Evolutionary conservation across 1,284 basidiomycete genomes (phyloP).

Genomic region (Naganishia sp.): DNA sequence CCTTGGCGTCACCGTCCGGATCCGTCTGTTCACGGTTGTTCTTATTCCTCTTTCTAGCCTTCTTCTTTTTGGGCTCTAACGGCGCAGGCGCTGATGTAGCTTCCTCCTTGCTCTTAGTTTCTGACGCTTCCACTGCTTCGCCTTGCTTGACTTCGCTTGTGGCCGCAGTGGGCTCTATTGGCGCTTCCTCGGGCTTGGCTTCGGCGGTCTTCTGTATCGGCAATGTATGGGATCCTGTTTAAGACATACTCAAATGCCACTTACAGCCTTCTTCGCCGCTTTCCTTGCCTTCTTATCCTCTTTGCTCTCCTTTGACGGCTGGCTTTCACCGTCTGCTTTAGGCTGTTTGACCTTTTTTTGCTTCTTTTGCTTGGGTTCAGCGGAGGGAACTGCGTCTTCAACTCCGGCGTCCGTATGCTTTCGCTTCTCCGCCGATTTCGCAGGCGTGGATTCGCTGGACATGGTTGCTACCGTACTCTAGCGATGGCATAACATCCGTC

Average conservation of each 20-base stretch:
- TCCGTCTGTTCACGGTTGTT: conserved; percentile 15
- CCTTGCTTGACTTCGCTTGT: background rate
- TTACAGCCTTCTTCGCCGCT: conserved; percentile 21
- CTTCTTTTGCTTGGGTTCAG: conserved; percentile 20
- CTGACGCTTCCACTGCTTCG: background rate
- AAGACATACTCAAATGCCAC: background rate
- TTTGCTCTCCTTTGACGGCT: background rate
- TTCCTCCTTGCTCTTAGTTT: background rate
- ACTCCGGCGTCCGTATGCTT: conserved; percentile 14
- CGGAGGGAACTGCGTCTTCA: background rate
- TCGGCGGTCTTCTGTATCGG: conserved; percentile 2
- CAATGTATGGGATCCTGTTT: too few species aligned
- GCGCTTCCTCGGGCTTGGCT: background rate
- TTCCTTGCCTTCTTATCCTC: conserved; percentile 19
- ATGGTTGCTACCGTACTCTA: background rate
- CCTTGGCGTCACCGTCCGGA: background rate
- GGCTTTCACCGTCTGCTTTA: background rate
- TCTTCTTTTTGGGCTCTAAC: conserved; percentile 17
- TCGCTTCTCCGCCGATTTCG: conserved; percentile 14
- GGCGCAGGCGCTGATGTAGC: background rate
- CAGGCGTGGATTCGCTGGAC: background rate
- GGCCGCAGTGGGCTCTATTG: background rate
- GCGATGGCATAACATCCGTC: background rate
- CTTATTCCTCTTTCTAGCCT: conserved; percentile 25
- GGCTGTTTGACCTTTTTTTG: conserved; percentile 16